These are phyloP conservation scores for Apophysomyces sp. DNA, from an alignment of 371 early-diverging fungal species.

Conservation along the genomic window DNA sequence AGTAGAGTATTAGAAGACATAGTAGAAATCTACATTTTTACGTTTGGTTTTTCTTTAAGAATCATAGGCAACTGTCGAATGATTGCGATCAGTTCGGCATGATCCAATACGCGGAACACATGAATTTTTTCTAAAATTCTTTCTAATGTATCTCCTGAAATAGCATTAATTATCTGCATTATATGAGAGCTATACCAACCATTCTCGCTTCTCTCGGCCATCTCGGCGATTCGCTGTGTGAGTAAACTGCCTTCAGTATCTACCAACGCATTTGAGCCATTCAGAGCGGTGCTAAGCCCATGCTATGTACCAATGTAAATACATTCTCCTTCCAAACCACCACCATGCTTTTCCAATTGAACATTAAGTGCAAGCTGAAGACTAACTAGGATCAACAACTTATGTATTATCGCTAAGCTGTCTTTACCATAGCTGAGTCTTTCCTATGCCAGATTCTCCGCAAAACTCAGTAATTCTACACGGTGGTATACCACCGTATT, in stretches of 20 bases:
- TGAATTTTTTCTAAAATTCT: conserved; percentile 44
- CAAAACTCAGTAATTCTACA: conserved; percentile 62
- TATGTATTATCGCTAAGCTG: not conserved
- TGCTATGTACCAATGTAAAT: conserved; percentile 59
- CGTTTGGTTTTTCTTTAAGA: conserved; percentile 35
- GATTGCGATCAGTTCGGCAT: conserved; percentile 53
- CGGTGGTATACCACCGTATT: conserved; percentile 42
- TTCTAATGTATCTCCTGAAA: not conserved
- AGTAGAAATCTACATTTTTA: conserved; percentile 11
- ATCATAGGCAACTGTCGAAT: conserved; percentile 52
- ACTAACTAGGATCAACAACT: conserved; percentile 21
- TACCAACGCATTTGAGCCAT: conserved; percentile 5
- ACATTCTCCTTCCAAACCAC: conserved; percentile 54
- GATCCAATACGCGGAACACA: conserved; percentile 48
- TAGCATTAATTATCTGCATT: not conserved
- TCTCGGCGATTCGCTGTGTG: conserved; percentile 35
- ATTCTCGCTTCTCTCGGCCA: conserved; percentile 24
- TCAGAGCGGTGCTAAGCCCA: not conserved
- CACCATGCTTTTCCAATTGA: conserved; percentile 34
- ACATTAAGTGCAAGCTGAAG: conserved; percentile 66
- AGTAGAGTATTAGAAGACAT: not conserved
- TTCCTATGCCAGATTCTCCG: conserved; percentile 68
- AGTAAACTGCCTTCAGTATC: conserved; percentile 71
- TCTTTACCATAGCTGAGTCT: conserved; percentile 64
- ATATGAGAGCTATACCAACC: not conserved